Base-by-base conservation (phyloP, 345 rosid species). In the Arabidopsis arenosa region DNA sequence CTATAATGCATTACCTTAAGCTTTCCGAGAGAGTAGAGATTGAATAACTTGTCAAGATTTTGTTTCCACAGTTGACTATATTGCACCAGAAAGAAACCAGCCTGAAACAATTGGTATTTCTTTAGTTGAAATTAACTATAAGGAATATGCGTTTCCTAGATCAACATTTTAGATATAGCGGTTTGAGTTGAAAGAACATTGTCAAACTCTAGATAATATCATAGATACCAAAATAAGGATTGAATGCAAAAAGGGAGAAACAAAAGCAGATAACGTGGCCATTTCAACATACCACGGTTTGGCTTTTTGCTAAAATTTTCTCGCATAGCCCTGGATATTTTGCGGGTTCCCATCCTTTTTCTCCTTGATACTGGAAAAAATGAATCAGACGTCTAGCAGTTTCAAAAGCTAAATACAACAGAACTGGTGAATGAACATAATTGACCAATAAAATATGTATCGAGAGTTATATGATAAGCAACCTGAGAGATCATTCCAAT, bases 401-500 rank as follows among this genome's bases (percentile, higher is more conserved):
- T 33, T 70, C 28, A 67, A 52, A 26, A 30, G 35, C 40, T 11
- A 43, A 7, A 47, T 63, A 60, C 12, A 68, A 61, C 61, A 59
- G 0, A 44, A 8, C 11, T 47, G 28, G 5, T 49, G 62, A 28
- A 18, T 53, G 2, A 11, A 32, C 43, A 33, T 48, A n/a, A 30
- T 2, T 36, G 28, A 66, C 0, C 23, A 51, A 28, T 0, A 8
- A 63, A 33, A 65, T 14, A 45, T 37, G 66, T 47, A 61, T 0
- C 58, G 40, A 72, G 57, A 68, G 58, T 63, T 17, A 44, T 36
- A 41, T 23, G 37, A 57, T 59, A 75, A 12, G 30, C 15, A 80
- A 92, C 99, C 99, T 95, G 93, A 18, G 99, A 95, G 47, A 95
- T 95, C 99, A 95, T 95, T 84, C 99, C 99, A 26, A 95, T 90